Base-by-base conservation (phyloP, 768 basidiomycete genomes). In the Lyophyllum atratum region DNA sequence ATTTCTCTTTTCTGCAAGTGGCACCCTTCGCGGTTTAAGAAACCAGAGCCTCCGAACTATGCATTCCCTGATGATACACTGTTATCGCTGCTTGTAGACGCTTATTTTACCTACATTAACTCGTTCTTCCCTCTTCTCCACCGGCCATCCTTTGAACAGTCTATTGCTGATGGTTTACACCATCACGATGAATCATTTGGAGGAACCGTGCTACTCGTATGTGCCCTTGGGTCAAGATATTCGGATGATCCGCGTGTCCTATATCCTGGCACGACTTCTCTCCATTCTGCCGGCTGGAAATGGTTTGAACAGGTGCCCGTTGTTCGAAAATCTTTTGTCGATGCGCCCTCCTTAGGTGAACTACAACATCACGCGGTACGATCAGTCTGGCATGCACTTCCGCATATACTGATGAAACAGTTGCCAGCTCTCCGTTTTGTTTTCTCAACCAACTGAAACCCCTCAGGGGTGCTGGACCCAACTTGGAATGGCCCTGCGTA, bases 351-450 rank as follows among this genome's bases (percentile, higher is more conserved):
- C 12, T 67, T 95, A 61, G 81, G 85, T 68, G 91, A 93, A 59
- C 71, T 95, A 42, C 93, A 95, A 68, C 79, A 80, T 45, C 80
- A 72, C 80, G 83, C 78, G 61, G 86, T 87, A 68, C 60, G 83
- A 71, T 25, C 73, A 77, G 49, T 19, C 22, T n/a, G 10, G 21
- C 17, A 46, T 40, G 40, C 11, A 44, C 4, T 28, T 34, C 19
- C 4, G 46, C n/a, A 21, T 24, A n/a, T 24, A 44, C 10, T 44
- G 40, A 28, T 52, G 54, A 37, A n/a, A 15, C 25, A 52, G 42
- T 52, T 25, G 21, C 10, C 62, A 86, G 85, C 67, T 87, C 37
- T 72, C 75, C 43, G 74, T 80, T 0, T 29, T 78, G 40, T 86
- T 77, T 70, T 68, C 79, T 24, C 78, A 80, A 53, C 76, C 81